Evolutionary conservation across 2,329 filamentous ascomycete species (phyloP).

Genomic region (Huntiella bhutanensis): DNA sequence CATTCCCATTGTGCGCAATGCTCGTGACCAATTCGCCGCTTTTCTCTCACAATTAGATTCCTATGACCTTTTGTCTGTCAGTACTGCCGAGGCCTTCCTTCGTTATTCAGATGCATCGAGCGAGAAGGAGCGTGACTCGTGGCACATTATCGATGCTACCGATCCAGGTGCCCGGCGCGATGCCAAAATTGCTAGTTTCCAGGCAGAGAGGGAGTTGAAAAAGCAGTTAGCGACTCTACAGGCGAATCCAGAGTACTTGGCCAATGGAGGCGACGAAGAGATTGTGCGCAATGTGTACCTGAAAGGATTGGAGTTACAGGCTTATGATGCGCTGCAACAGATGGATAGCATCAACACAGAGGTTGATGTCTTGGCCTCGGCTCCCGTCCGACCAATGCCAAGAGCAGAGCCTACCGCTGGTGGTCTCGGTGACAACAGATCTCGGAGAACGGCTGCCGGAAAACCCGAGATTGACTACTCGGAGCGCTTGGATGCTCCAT

Average conservation of each 20-base stretch:
- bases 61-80: conserved; percentile 50
- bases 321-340: conserved; percentile 65
- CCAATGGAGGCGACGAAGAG: conserved; percentile 54
- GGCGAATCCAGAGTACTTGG: conserved; percentile 30
- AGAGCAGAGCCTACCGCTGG: conserved; percentile 25
- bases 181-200: conserved; percentile 71
- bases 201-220: conserved; percentile 69
- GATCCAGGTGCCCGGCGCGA: conserved; percentile 52
- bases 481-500: conserved; percentile 52
- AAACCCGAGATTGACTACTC: conserved; percentile 36
- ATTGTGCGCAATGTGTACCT: conserved; percentile 62
- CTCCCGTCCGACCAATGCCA: conserved; percentile 33
- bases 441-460: conserved; percentile 15
- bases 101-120: conserved; percentile 46
- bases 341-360: conserved; percentile 81
- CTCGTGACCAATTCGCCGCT: conserved; percentile 54
- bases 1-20: conserved; percentile 39
- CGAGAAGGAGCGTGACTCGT: conserved; percentile 31
- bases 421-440: conserved; percentile 26
- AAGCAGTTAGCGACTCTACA: conserved; percentile 49
- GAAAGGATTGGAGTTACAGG: conserved; percentile 51
- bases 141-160: conserved; percentile 46
- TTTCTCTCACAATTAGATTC: conserved; percentile 61
- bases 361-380: conserved; percentile 59
- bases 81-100: conserved; percentile 51